Evolutionary conservation across 805 yeast genomes (phyloP), one percentile per base, ranked within the genome.

Genomic region (Candida hungchunana): DNA sequence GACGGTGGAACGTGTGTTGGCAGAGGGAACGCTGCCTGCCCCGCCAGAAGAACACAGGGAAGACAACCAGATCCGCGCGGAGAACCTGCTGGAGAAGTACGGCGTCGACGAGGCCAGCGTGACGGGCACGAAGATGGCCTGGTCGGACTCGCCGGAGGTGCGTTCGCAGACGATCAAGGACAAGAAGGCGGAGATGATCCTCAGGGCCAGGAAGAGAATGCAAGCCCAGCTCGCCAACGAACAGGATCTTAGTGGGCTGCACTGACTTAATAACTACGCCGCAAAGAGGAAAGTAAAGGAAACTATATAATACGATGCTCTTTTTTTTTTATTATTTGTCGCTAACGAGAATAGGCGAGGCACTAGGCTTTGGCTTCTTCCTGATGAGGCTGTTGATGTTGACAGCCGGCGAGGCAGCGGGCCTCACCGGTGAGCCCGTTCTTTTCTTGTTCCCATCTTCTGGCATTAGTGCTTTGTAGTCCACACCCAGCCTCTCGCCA

Each of bases 1-100:
- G 7, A 89, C 97, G 0, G 79, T 88, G 8, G 84, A 87, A 34
- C 70, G 78, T 29, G 79, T 73, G 44, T 66, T 90, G 55, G 71
- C 72, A 34, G 75, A 70, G 25, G 80, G 82, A 10, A 61, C 63
- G 12, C 68, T 82, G 34, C 85, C 87, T 14, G 63, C 58, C 39
- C 82, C 85, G 6, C 72, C 75, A 5, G 71, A 48, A 13, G 50
- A 44, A 17, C 26, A 28, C 5, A 54, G 53, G 22, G 49, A 49
- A 33, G 54, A 32, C 14, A 39, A 47, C 29, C 46, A 46, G 15
- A 53, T 51, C 36, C 48, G 41, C 27, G 46, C 60, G 1, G 58
- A 50, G 31, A 58, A 57, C 36, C 53, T 60, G 23, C 42, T 71
- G 35, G 67, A 71, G 43, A 67, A 66, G 48, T 75, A 71, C 47